Base-by-base conservation (phyloP, 169 alveolate genomes). In the Eimeria falciformis region DNA sequence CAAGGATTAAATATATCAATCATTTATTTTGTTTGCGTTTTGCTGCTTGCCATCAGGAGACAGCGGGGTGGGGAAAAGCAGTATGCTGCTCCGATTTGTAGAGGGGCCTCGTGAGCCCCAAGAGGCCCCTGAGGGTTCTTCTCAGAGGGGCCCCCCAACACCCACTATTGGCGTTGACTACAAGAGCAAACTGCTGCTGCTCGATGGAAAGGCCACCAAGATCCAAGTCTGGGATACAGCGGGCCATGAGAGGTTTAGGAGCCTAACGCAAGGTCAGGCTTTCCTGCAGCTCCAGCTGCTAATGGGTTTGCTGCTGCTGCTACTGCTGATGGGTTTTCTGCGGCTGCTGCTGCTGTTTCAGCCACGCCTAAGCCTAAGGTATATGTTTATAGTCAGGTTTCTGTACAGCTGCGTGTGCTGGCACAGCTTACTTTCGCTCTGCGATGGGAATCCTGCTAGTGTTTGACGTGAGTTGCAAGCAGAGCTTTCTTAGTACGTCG, bases 191-290 rank as follows among this genome's bases (percentile, higher is more conserved):
- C 86, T 91, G 18, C 92, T 95, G 27, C 69, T 92, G 33, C 77
- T 95, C 40, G 92, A 92, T n/a, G 95, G 96, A 7, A 94, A 95
- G 55, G 86, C 77, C 62, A 94, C 97, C 46, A 97, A 97, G 90
- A 93, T 96, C 14, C 98, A 97, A 89, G 96, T 97, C 17, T 97
- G 91, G 91, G 91, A 83, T 62, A 83, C 91, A 3, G 98, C 98
- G 11, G 98, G 98, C 18, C 97, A 97, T 71, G 98, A 96, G 90
- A 55, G 98, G 40, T 97, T 94, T 65, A 90, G 98, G 55, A 92
- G 96, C 58, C 97, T 97, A 25, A 96, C 98, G 11, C 93, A 96
- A 69, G 94, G 97, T 69, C 2, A 17, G 62, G 17, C 11, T n/a
- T 6, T 12, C 71, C 3, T 33, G 46, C 46, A 11, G 53, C 50